Percentiles rank a stretch among this genome's conserved stretches.
Evolutionary conservation across 2,329 filamentous ascomycete species (phyloP).

Genomic region (Aspergillus hortae): DNA sequence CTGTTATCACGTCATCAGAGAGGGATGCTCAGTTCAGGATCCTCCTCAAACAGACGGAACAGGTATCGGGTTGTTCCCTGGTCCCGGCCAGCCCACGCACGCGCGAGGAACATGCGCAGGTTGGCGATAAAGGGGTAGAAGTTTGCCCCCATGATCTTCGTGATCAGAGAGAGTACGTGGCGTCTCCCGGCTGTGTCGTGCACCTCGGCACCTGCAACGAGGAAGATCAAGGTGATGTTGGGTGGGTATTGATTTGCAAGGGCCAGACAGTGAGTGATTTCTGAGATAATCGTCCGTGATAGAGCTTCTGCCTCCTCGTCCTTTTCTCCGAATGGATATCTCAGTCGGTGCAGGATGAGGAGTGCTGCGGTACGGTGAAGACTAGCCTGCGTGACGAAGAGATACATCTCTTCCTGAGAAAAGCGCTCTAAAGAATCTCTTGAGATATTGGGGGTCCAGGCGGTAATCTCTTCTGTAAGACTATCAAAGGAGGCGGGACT

Average conservation of each 20-base stretch:
- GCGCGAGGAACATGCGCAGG: background rate
- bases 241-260: background rate
- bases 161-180: background rate
- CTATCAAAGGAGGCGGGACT: background rate
- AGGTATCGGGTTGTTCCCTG: background rate
- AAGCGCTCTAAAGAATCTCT: background rate
- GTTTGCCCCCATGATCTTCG: background rate
- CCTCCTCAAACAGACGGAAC: background rate
- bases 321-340: background rate
- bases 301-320: background rate
- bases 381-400: background rate
- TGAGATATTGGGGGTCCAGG: slow-evolving; percentile 1
- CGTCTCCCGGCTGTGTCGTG: background rate
- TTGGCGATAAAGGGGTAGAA: slow-evolving; percentile 4
- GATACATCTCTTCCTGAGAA: background rate
- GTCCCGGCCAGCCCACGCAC: background rate
- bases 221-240: slow-evolving; percentile 1
- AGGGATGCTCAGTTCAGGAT: slow-evolving; percentile 1
- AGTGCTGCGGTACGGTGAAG: background rate
- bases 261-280: background rate
- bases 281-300: background rate
- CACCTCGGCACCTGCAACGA: background rate
- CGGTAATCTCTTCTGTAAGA: background rate
- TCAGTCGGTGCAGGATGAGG: background rate
- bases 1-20: background rate